Percentiles rank a stretch among this genome's conserved stretches.
These are phyloP conservation scores for Colletotrichum destructivum DNA, from an alignment of 2,329 filamentous ascomycete genomes.

Conservation along the genomic window DNA sequence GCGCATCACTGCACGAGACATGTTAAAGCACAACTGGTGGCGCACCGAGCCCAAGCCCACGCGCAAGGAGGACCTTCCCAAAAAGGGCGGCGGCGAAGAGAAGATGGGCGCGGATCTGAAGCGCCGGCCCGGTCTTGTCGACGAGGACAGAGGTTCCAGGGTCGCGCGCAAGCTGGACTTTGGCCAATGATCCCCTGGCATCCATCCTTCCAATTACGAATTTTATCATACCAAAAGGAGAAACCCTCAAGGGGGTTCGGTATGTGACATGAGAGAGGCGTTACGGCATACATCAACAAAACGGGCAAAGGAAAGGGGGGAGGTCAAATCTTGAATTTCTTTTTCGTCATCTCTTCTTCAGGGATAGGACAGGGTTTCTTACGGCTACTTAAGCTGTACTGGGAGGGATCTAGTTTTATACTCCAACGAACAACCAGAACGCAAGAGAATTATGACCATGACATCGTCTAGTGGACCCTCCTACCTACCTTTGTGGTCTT, in stretches of 20 bases:
- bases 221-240: conserved; percentile 4
- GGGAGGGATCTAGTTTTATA: conserved; percentile 11
- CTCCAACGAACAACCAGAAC: conserved; percentile 12
- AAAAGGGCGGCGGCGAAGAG: conserved; percentile 79
- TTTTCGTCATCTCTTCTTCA: conserved; percentile 16
- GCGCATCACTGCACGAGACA: conserved; percentile 81
- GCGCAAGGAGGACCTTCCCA: conserved; percentile 84
- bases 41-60: conserved; percentile 86
- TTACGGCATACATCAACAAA: conserved; percentile 17
- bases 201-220: neutral
- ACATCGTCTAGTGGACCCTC: neutral
- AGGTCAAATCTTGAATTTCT: conserved; percentile 1
- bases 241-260: too few species aligned
- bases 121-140: conserved; percentile 79
- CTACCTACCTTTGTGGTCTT: neutral
- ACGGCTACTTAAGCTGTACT: neutral
- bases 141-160: conserved; percentile 78
- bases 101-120: conserved; percentile 88
- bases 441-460: neutral
- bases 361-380: conserved; percentile 18
- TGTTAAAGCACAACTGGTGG: conserved; percentile 91
- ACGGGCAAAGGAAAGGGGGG: conserved; percentile 21
- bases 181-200: conserved; percentile 57
- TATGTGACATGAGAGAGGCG: conserved; percentile 37
- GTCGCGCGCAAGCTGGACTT: conserved; percentile 90